Evolutionary conservation across 495 filamentous ascomycete species (phyloP), one percentile per base, ranked within the genome.

Genomic region (Penicillium coprophilum): DNA sequence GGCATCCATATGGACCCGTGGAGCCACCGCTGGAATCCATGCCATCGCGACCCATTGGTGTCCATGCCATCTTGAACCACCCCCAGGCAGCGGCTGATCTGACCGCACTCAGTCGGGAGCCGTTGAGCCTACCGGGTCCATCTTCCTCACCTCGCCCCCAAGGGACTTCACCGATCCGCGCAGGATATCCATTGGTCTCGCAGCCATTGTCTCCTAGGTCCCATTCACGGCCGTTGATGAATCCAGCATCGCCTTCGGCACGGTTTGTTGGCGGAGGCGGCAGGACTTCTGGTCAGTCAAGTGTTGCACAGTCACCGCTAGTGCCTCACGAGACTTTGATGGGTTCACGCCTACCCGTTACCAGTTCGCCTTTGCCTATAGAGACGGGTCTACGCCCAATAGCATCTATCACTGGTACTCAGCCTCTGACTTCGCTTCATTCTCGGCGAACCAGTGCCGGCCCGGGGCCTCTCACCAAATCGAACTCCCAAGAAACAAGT

Each of bases 181-280:
- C 69, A 13, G 61, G 62, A 44, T 71, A 60, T 48, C 67, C 74
- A 50, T 62, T 77, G 27, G 57, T 59, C 20, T 71, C 59, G 53
- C 66, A 61, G 56, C 72, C 69, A 4, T 66, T 75, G 47, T 80
- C 66, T 50, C 70, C 70, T 44, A 74, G 56, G 58, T 73, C 62
- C 66, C 67, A 62, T 57, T 64, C 70, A 20, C 78, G 84, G 46
- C 77, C 78, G 52, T 78, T 85, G n/a, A 74, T 89, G 61, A 86
- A 83, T 32, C 87, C 88, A 20, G 77, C 78, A 53, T 89, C 87
- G 15, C 87, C 87, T 20, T 74, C 81, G 3, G 71, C 71, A 41
- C 70, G 74, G 12, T 72, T 77, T 50, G 68, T 71, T 12, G 56
- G 66, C 47, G 52, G 58, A 2, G 60, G 60, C 45, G 72, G 69